Conservation (phyloP, 306 rosid species). For the Gillenia trifoliata region DNA sequence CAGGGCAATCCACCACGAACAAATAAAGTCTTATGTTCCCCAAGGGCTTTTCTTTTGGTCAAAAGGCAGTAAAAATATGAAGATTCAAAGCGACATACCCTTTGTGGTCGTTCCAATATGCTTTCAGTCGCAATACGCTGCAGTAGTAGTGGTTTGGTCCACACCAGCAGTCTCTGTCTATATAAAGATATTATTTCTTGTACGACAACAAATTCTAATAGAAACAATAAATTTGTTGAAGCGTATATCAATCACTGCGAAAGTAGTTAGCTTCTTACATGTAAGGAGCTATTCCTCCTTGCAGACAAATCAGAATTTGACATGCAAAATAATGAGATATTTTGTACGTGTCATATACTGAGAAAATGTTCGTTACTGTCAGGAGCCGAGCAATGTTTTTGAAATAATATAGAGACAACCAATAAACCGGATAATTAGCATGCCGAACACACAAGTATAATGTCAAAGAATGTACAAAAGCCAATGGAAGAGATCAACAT, state of each 20-base stretch:
- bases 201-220: background rate
- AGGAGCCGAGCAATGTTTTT: background rate
- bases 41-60: background rate
- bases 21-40: no score
- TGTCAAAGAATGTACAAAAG: background rate
- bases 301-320: no score
- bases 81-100: conserved; percentile 3
- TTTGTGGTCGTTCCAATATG: background rate
- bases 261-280: background rate
- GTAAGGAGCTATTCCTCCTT: background rate
- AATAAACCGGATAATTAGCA: background rate
- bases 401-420: background rate
- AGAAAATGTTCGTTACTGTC: background rate
- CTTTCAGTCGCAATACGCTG: background rate
- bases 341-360: background rate
- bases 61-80: background rate
- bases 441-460: background rate
- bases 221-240: background rate
- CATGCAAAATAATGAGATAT: background rate
- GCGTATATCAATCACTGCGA: background rate
- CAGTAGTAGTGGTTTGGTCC: background rate
- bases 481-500: background rate
- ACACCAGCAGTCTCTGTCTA: background rate
- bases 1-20: no score
- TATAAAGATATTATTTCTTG: background rate